phyloP scores from a whole-genome alignment of 2,329 filamentous ascomycete genomes.

The Colletotrichum costaricense region DNA sequence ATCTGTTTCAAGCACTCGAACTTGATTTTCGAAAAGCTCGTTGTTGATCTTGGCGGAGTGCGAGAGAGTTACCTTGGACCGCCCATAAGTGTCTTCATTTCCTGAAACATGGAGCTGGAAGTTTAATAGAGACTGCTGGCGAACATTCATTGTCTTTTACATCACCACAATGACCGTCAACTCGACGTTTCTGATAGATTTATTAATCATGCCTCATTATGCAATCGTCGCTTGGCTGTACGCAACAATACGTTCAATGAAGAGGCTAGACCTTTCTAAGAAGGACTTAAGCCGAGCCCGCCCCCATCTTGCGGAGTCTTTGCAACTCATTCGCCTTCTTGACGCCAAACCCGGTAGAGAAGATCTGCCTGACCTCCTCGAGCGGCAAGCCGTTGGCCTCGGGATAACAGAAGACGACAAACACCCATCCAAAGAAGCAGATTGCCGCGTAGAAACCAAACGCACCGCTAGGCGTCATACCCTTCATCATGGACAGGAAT shows the following conservation, averaged over 20 bases:
- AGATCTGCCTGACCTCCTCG: constrained; percentile 64
- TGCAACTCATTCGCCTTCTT: constrained; percentile 53
- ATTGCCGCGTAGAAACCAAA: constrained; percentile 65
- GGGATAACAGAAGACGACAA: constrained; percentile 62
- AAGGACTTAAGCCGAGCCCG: neutral
- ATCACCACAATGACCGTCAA: neutral
- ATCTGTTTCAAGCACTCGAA: constrained; percentile 46
- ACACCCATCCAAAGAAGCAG: constrained; percentile 58
- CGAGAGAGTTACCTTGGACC: constrained; percentile 50
- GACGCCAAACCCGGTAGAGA: constrained; percentile 59
- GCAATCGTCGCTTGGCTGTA: neutral
- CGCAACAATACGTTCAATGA: too few species aligned
- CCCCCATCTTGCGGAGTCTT: constrained; percentile 42
- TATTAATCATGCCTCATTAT: neutral
- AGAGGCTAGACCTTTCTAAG: neutral
- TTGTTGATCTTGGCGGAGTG: constrained; percentile 46
- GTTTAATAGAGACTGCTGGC: neutral
- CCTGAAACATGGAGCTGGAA: neutral
- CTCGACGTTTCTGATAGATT: neutral
- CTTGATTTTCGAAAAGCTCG: constrained; percentile 51
- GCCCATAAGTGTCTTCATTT: constrained; percentile 39
- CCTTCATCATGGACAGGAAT: constrained; percentile 61
- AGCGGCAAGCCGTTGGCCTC: constrained; percentile 66
- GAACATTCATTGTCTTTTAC: neutral
- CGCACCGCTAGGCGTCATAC: constrained; percentile 59